Evolutionary conservation across 441 rosid species (phyloP).

Genomic region (Geranium incanum): DNA sequence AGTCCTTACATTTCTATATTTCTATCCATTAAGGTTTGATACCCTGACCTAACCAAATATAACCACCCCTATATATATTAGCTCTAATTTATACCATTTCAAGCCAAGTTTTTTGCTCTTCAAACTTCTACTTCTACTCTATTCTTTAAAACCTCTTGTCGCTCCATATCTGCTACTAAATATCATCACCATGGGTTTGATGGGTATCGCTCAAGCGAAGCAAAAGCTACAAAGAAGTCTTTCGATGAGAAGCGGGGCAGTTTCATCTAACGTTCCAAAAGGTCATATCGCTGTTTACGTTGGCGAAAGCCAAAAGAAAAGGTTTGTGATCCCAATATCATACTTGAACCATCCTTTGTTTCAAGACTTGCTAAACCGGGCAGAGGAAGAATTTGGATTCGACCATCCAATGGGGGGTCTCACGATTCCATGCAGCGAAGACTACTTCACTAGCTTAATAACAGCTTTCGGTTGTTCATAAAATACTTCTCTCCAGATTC

Average conservation of each 20-base stretch:
- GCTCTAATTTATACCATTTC: conserved; percentile 15
- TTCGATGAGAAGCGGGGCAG: conserved; percentile 36
- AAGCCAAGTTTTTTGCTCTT: conserved; percentile 19
- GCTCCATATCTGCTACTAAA: background rate
- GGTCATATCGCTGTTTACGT: conserved; percentile 19
- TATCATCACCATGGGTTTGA: conserved; percentile 16
- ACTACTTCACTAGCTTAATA: background rate
- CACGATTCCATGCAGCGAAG: conserved; percentile 11
- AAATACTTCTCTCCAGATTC: background rate
- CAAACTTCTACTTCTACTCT: background rate
- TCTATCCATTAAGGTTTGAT: conserved; percentile 14
- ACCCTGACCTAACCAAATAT: background rate
- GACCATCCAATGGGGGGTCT: conserved; percentile 4
- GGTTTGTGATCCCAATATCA: conserved; percentile 17
- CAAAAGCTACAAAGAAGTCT: conserved; percentile 65
- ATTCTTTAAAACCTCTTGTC: background rate
- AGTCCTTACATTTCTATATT: conserved; percentile 11
- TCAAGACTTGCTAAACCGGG: background rate
- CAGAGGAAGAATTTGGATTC: conserved; percentile 5
- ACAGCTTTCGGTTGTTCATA: background rate
- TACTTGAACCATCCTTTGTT: conserved; percentile 16
- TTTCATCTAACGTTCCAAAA: conserved; percentile 11
- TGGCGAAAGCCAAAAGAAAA: conserved; percentile 12
- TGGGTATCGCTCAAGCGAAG: conserved; percentile 53
- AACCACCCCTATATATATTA: conserved; percentile 22